Base-by-base conservation (phyloP, 1,284 basidiomycete species). In the Cutaneotrichosporon spelunceum region DNA sequence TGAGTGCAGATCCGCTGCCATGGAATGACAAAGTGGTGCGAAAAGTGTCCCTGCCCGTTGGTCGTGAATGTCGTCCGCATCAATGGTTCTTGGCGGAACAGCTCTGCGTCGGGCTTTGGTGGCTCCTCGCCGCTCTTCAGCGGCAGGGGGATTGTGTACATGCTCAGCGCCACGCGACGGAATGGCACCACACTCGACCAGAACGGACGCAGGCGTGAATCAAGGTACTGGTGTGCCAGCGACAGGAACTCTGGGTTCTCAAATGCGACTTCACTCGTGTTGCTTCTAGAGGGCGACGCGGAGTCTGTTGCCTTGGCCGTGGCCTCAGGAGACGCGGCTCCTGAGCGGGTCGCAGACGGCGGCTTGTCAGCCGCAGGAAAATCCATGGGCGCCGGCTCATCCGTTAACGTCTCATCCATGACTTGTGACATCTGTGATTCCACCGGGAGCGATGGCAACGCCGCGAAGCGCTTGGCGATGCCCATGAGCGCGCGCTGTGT, bases 401-500 rank as follows among this genome's bases (percentile, higher is more conserved):
- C 55, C 19, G 50, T 42, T 44, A 63, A 19, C 24, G 50, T 21
- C 21, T 59, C 58, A 14, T 42, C 33, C 55, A 56, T 53, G n/a
- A 60, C 44, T 2, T 34, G n/a, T 3, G 59, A 45, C 50, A 60
- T 36, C 36, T 56, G 49, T 11, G 45, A 49, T 47, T 50, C 36
- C 7, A 57, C 52, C 0, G 64, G 60, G 4, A 59, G 52, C 0
- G 57, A 34, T 21, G 65, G 65, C 10, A 66, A 60, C 23, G 65
- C 65, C 2, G 65, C 65, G 10, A 66, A 62, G 7, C 91, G 83
- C 82, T 86, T 88, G 9, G 90, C 91, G 45, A 93, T 77, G 23
- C 83, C 83, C 61, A 92, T 82, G 68, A 93, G 89, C 0, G 88
- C 85, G 14, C 84, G 83, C 64, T 92, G 90, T 1, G 88, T 86